Conservation (phyloP, 2,329 filamentous ascomycete species). For the Chaetomium strumarium region DNA sequence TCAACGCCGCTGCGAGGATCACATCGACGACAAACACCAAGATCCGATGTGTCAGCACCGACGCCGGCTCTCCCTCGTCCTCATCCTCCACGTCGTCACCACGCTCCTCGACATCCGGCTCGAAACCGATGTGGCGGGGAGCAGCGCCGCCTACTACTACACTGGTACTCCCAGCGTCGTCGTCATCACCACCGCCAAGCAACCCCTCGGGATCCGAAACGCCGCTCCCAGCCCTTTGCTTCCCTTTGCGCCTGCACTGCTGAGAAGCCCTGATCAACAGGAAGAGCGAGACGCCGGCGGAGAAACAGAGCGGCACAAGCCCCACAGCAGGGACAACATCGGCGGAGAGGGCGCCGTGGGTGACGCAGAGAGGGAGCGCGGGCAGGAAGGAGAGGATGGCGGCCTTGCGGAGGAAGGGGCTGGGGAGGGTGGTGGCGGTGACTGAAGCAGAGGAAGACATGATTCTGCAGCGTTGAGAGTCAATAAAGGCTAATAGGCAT, state of each 20-base stretch:
- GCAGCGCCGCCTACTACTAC: not conserved
- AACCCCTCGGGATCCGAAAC: not conserved
- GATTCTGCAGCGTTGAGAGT: not conserved
- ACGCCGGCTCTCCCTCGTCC: constrained; percentile 1
- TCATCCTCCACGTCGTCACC: not conserved
- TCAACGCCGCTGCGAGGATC: constrained; percentile 32
- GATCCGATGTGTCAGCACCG: constrained; percentile 28
- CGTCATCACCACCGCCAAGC: not conserved
- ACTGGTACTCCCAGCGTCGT: not conserved
- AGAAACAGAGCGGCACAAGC: constrained; percentile 35
- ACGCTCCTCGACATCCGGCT: not conserved
- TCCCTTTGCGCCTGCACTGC: not conserved
- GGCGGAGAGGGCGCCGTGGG: constrained; percentile 33
- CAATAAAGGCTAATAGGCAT: no score
- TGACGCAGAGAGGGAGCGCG: constrained; percentile 36
- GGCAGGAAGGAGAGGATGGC: constrained; percentile 34
- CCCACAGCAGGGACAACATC: constrained; percentile 35
- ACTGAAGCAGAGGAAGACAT: not conserved
- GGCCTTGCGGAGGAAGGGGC: constrained; percentile 27
- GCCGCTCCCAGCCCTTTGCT: not conserved
- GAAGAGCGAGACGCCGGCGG: constrained; percentile 27
- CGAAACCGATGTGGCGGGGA: not conserved
- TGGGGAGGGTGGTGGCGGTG: not conserved
- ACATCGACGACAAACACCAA: constrained; percentile 35
- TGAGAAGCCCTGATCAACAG: constrained; percentile 19